Percentiles rank a stretch among this genome's conserved stretches.
Conservation (phyloP, 257 asterid species). For the Solanum megistacrolobum region DNA sequence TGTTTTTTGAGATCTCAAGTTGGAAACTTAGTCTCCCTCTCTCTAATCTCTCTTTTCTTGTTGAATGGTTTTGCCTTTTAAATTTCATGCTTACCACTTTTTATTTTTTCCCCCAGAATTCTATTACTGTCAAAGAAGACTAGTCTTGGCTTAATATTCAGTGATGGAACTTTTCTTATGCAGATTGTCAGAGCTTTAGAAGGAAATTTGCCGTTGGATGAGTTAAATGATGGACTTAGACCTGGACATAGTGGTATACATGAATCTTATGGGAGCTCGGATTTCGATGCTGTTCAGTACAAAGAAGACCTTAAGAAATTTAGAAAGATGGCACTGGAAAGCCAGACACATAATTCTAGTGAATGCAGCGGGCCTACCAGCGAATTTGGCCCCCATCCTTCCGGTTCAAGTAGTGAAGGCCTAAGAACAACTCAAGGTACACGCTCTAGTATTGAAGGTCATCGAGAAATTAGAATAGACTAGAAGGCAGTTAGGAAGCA, state of each 20-base stretch:
- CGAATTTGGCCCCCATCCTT: slow-evolving; percentile 53
- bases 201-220: slow-evolving; percentile 54
- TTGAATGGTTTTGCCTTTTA: not conserved
- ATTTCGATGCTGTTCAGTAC: slow-evolving; percentile 51
- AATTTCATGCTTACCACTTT: not conserved
- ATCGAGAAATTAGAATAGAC: not conserved
- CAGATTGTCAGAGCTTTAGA: slow-evolving; percentile 61
- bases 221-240: slow-evolving; percentile 33
- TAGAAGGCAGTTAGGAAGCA: not conserved
- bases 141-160: not conserved
- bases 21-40: not conserved
- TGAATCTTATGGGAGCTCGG: slow-evolving; percentile 49
- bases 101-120: not conserved
- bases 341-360: slow-evolving; percentile 35
- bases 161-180: not conserved
- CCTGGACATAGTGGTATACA: slow-evolving; percentile 31
- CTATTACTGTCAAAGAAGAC: not conserved
- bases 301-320: slow-evolving; percentile 71
- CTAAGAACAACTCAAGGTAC: slow-evolving; percentile 17
- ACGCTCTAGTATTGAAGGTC: not conserved
- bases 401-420: slow-evolving; percentile 62
- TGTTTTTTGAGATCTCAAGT: not conserved
- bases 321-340: slow-evolving; percentile 65
- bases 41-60: not conserved
- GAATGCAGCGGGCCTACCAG: slow-evolving; percentile 68